These are phyloP conservation scores for Candida methanosorbosa DNA, from an alignment of 805 yeast species.

Conservation along the genomic window DNA sequence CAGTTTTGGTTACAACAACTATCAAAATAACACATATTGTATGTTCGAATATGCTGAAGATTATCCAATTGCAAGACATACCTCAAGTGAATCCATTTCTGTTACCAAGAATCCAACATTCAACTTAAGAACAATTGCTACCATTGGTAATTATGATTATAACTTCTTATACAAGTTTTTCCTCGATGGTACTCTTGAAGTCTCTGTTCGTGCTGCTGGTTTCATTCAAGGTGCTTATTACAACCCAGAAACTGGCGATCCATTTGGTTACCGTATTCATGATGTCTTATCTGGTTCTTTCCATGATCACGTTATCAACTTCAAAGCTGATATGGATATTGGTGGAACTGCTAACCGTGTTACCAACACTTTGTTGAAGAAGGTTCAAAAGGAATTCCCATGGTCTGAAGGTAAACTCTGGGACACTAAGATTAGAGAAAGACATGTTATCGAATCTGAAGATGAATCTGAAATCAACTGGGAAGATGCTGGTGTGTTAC, in stretches of 20 bases:
- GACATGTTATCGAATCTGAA: slow-evolving; percentile 11
- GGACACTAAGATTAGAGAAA: slow-evolving; percentile 10
- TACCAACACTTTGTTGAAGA: slow-evolving; percentile 7
- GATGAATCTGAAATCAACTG: slow-evolving; percentile 6
- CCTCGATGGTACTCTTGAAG: slow-evolving; percentile 20
- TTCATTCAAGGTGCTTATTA: slow-evolving; percentile 21
- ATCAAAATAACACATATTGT: slow-evolving; percentile 19
- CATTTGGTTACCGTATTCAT: slow-evolving; percentile 15
- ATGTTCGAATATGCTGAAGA: slow-evolving; percentile 3
- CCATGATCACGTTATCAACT: slow-evolving; percentile 19
- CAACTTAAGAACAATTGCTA: slow-evolving; percentile 9
- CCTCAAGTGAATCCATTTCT: slow-evolving; percentile 1
- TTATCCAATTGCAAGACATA: slow-evolving; percentile 4
- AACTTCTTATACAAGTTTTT: slow-evolving; percentile 4
- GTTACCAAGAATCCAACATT: slow-evolving; percentile 17
- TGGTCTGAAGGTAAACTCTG: slow-evolving; percentile 17
- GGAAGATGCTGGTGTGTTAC: slow-evolving; percentile 8
- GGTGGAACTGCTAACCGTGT: slow-evolving; percentile 17
- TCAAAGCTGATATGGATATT: slow-evolving; percentile 19
- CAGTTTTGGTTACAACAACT: slow-evolving; percentile 11
- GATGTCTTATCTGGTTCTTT: slow-evolving; percentile 20
- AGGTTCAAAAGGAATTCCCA: slow-evolving; percentile 13
- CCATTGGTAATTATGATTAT: slow-evolving; percentile 5
- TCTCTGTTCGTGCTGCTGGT: slow-evolving; percentile 21
- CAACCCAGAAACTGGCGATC: slow-evolving; percentile 10